These are phyloP conservation scores for Nicotiana tabacum DNA, from an alignment of 257 asterid genomes.

Conservation along the genomic window DNA sequence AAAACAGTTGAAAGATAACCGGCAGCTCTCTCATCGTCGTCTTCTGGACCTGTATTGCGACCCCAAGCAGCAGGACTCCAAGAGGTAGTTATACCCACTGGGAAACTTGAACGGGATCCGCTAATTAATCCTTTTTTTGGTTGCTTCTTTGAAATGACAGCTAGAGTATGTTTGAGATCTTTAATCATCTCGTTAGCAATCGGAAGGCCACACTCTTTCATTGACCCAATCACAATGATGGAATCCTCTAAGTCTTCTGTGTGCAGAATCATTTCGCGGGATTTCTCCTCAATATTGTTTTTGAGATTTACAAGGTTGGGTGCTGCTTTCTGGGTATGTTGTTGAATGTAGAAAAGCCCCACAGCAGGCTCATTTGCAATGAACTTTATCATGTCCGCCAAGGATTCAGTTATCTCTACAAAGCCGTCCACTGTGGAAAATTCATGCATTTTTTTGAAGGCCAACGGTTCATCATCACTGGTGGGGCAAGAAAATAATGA, in stretches of 20 bases:
- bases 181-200: constrained; percentile 73
- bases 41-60: constrained; percentile 27
- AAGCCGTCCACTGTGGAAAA: constrained; percentile 81
- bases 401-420: constrained; percentile 67
- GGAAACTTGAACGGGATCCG: constrained; percentile 46
- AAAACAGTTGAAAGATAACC: constrained; percentile 69
- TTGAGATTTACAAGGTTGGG: constrained; percentile 72
- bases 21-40: constrained; percentile 32
- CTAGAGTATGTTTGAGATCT: constrained; percentile 59
- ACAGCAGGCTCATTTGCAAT: constrained; percentile 97
- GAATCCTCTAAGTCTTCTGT: constrained; percentile 87
- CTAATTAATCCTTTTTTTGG: constrained; percentile 57
- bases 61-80: constrained; percentile 81
- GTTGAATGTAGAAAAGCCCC: constrained; percentile 91
- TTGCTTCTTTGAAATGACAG: constrained; percentile 54
- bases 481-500: constrained; percentile 4
- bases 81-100: constrained; percentile 47
- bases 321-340: constrained; percentile 65
- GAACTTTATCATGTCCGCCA: constrained; percentile 76
- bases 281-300: constrained; percentile 50
- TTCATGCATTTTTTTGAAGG: constrained; percentile 73
- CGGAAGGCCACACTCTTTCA: constrained; percentile 81
- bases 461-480: constrained; percentile 79
- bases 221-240: constrained; percentile 52
- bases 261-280: constrained; percentile 58